Base-by-base conservation (phyloP, 192 early-diverging fungal genomes). In the Powellomyces hirtus region DNA sequence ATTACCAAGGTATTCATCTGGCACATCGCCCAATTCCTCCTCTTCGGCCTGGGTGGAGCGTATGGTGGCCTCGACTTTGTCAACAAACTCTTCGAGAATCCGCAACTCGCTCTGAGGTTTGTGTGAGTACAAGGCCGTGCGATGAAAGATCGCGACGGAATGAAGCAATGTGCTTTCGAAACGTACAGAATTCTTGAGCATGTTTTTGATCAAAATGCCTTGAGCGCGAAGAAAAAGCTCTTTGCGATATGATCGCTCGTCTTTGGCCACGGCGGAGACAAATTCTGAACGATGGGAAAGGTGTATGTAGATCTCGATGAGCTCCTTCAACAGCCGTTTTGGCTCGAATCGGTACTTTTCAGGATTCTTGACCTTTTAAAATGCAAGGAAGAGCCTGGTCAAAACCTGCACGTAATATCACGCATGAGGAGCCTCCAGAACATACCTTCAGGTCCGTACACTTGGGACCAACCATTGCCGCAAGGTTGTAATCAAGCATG, bases 401-500 rank as follows among this genome's bases (percentile, higher is more conserved):
- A 11, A 57, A 33, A 66, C n/a, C n/a, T n/a, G n/a, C n/a, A n/a
- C 76, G 37, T 38, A 37, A 50, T 10, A 26, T 37, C 14, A 77
- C 24, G 3, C 26, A 49, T 49, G 5, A 49, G 46, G 5, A 49
- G 4, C 4, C n/a, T 3, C n/a, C 26, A 3, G 26, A 62, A 16
- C 3, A 29, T 33, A 94, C 95, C 59, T 92, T 92, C 16, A 99
- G 78, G 59, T 90, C 92, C 0, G 92, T 91, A 78, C 92, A 94
- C 62, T 89, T 88, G 8, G 94, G 93, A 0, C 97, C 97, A 0
- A 94, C 94, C 51, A 99, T 77, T 35, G 90, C 88, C 5, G 88
- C 78, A 37, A 99, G 78, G 62, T 96, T 97, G 73, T 92, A 96
- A 76, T 99, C 92, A 49, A 99, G 82, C 97, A 99, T 99, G n/a